Base-by-base conservation (phyloP, 2,329 filamentous ascomycete genomes). In the Teratosphaeria viscida region DNA sequence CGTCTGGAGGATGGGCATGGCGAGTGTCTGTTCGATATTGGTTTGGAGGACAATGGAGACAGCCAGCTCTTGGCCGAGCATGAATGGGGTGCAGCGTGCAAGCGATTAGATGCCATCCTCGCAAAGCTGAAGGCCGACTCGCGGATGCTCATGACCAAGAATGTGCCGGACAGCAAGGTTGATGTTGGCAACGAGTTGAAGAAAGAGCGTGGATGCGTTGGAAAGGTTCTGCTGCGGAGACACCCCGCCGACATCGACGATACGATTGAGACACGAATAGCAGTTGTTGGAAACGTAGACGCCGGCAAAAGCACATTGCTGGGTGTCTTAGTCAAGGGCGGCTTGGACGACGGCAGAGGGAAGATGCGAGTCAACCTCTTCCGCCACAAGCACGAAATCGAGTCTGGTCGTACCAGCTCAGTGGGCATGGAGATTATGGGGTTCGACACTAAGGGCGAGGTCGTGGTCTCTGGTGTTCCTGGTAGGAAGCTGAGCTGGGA, bases 361-460 rank as follows among this genome's bases (percentile, higher is more conserved):
- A 92, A 89, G 73, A 92, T 94, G 54, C 87, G 94, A 63, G 89
- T 99, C 57, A 97, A 96, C 65, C 84, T 99, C 12, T 99, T 99
- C 76, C 85, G 94, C 16, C 94, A 99, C 75, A 97, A 99, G 75
- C 94, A 99, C 70, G 94, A 99, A 76, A 88, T 97, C 49, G 94
- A 99, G 75, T 94, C 89, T 54, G 94, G 94, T 1, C 83, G 94
- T 65, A 99, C 94, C 10, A 96, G 90, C 71, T 96, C 92, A 0
- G 94, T 99, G 0, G 92, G 94, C 52, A 95, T 97, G 92, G 94
- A 99, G 74, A 97, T 97, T 62, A 91, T 97, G 87, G 94, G 94
- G 1, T 99, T 96, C 67, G 91, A 97, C 73, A 90, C 88, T 56
- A 82, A 83, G 59, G 92, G 94, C 32, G 84, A 92, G 29, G 87